phyloP scores from a whole-genome alignment of 2,329 filamentous ascomycete genomes.

The Aureobasidium sp. region DNA sequence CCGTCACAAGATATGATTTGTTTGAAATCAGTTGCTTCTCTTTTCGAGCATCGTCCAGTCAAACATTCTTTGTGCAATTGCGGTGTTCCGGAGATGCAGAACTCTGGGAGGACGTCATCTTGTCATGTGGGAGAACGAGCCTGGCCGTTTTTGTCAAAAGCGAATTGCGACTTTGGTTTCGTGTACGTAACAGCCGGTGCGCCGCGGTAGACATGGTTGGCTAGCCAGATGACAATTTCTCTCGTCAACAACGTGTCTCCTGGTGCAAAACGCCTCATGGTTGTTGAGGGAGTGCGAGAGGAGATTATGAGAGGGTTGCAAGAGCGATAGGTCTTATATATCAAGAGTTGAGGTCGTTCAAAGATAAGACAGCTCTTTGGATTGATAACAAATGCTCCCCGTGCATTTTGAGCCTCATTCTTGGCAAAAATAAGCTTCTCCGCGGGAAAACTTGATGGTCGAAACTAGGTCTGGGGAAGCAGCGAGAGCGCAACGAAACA shows the following conservation, averaged over 20 bases:
- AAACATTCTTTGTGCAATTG: background rate
- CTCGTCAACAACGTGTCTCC: background rate
- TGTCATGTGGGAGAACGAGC: background rate
- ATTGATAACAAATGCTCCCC: slow-evolving; percentile 5
- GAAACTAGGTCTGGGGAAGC: background rate
- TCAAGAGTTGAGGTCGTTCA: slow-evolving; percentile 3
- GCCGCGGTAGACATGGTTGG: background rate
- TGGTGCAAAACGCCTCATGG: background rate
- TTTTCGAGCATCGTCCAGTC: background rate
- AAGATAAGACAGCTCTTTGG: slow-evolving; percentile 7
- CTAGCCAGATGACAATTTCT: background rate
- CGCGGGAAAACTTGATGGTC: background rate
- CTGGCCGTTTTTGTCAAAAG: slow-evolving; percentile 11
- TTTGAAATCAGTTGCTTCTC: too few species aligned
- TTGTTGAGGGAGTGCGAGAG: background rate
- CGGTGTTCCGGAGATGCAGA: background rate
- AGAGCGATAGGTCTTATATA: slow-evolving; percentile 4
- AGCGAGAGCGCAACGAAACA: background rate
- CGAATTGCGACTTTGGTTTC: background rate
- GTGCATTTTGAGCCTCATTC: background rate
- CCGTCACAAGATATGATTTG: background rate
- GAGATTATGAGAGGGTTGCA: background rate
- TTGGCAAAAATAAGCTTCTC: slow-evolving; percentile 10
- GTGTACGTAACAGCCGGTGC: slow-evolving; percentile 14
- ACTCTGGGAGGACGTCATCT: slow-evolving; percentile 2